Evolutionary conservation across 2,329 filamentous ascomycete species (phyloP).

Genomic region (Cadophora sp.): DNA sequence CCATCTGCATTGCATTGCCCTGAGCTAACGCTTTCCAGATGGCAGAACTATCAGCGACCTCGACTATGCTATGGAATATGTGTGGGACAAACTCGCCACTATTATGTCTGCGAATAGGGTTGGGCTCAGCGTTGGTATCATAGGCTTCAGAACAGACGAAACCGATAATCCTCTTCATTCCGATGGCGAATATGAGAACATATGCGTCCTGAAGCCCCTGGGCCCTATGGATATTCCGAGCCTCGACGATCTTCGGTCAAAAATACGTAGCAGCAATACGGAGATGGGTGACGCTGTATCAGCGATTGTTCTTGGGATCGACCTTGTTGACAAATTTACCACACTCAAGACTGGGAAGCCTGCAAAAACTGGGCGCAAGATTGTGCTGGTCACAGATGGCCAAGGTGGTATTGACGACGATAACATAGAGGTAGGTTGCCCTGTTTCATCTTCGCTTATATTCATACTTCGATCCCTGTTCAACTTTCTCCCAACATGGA

Average conservation of each 20-base stretch:
- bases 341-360: constrained; percentile 60
- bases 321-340: constrained; percentile 83
- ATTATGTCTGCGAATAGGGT: constrained; percentile 74
- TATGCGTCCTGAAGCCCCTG: constrained; percentile 78
- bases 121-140: constrained; percentile 76
- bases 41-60: constrained; percentile 81
- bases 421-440: constrained; percentile 57
- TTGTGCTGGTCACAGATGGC: constrained; percentile 87
- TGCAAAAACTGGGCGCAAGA: constrained; percentile 79
- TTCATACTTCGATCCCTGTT: no score
- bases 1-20: no score
- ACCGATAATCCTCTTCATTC: constrained; percentile 70
- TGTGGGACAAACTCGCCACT: constrained; percentile 90
- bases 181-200: constrained; percentile 79
- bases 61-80: constrained; percentile 87
- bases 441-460: background rate
- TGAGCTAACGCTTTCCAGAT: constrained; percentile 42
- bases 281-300: constrained; percentile 84
- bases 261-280: constrained; percentile 72
- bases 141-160: constrained; percentile 82
- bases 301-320: constrained; percentile 82
- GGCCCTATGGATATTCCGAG: constrained; percentile 68
- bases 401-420: constrained; percentile 75
- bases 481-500: background rate
- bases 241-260: constrained; percentile 67